Evolutionary conservation across 2,329 filamentous ascomycete genomes (phyloP), one percentile per base, ranked within the genome.

Genomic region (Mycosphaerella sp.): DNA sequence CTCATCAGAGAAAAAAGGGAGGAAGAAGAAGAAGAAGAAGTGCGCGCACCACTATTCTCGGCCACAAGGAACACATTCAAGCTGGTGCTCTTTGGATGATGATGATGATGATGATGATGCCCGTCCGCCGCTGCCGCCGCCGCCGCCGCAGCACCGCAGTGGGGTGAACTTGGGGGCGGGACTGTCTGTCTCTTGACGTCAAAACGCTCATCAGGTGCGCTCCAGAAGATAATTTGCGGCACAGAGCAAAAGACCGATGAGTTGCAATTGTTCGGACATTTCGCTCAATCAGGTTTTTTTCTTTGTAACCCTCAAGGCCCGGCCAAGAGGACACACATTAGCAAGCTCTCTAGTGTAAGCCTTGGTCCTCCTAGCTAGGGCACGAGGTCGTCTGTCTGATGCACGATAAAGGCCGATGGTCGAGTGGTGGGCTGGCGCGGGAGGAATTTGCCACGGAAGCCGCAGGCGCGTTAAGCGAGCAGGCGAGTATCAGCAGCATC

Each of bases 231-330:
- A 21, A 21, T 21, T 3, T 21, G 6, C 21, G 21, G 21, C 3
- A 13, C 3, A 32, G 50, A 41, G 47, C 37, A 39, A 53, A 52
- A 52, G 44, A 6, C 35, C 49, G 52, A 49, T 37, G n/a, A n/a
- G n/a, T 49, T 41, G 47, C 49, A 41, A 3, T 43, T 35, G 16
- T 43, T 47, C 53, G 53, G 56, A 50, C 32, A 46, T 43, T 52
- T 57, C 55, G 52, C 57, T 57, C 57, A 48, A 59, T 54, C 44
- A 55, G 48, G 44, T 36, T 30, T 32, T n/a, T n/a, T n/a, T n/a
- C n/a, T n/a, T n/a, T n/a, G n/a, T n/a, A n/a, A n/a, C n/a, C n/a
- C n/a, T n/a, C n/a, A n/a, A n/a, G n/a, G n/a, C n/a, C n/a, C n/a
- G n/a, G 18, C 44, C 43, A 41, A 54, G 47, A 43, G 49, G 32